Base-by-base conservation (phyloP, 1,284 basidiomycete genomes). In the Leccinum subspadiceum region DNA sequence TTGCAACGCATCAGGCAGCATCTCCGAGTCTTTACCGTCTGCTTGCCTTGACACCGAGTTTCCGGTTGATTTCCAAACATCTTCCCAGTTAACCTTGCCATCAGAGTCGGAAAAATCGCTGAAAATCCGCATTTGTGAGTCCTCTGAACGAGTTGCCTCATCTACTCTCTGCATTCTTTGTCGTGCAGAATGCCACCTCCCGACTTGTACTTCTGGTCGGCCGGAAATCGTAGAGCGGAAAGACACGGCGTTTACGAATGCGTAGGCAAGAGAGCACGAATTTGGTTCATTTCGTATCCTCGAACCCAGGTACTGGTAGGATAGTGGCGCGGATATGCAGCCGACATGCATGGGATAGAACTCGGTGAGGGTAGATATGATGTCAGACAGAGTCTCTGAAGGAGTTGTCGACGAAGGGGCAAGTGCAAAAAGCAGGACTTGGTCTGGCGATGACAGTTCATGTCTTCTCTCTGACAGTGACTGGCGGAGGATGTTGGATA, bases 161-260 rank as follows among this genome's bases (percentile, higher is more conserved):
- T 37, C 48, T 41, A 17, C 13, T 35, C 53, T 51, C 24, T 52
- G 41, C 5, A n/a, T 20, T 50, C 24, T 70, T 58, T 61, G 63
- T 58, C 78, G 71, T 54, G 82, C 79, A 22, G 85, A 78, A 67
- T 87, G 83, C 85, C 85, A 85, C 50, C 86, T 77, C 22, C 89
- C 89, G 5, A 91, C 87, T 64, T 88, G 84, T 2, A 79, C 72
- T n/a, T 80, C 75, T 26, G 74, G 72, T 50, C 75, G 75, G 8
- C 89, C 87, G 0, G 81, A 79, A 54, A 90, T 81, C 0, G 77
- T 79, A 5, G 87, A 90, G 20, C 80, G 77, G 64, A 90, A 90
- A 0, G 79, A 73, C 1, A 77, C 73, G 0, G 73, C 69, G 48
- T 83, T 76, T 33, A 72, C 61, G 20, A 66, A 85, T 79, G 52